phyloP scores from a whole-genome alignment of 1,284 basidiomycete genomes.

The Xerocomus nothofagi region DNA sequence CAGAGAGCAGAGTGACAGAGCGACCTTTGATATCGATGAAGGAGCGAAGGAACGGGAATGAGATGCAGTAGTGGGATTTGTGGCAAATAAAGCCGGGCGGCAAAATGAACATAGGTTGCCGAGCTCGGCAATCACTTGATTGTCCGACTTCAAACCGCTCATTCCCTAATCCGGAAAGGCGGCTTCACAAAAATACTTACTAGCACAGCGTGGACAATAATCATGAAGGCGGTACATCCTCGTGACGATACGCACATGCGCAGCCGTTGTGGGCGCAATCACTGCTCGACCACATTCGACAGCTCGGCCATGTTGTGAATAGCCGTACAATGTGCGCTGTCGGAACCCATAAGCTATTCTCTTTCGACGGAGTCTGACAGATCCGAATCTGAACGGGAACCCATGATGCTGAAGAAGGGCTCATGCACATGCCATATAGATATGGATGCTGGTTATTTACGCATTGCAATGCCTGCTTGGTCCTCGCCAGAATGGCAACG shows the following conservation, averaged over 20 bases:
- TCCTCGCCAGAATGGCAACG: too few relatives aligned
- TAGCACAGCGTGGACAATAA: constrained; percentile 22
- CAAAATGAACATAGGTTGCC: constrained; percentile 40
- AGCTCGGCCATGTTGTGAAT: neutral
- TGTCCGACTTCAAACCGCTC: constrained; percentile 39
- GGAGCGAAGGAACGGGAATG: constrained; percentile 33
- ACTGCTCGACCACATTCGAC: constrained; percentile 2
- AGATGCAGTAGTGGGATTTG: constrained; percentile 38
- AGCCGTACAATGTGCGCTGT: constrained; percentile 1
- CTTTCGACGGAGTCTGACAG: neutral
- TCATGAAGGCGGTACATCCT: constrained; percentile 26
- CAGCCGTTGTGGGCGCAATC: constrained; percentile 25
- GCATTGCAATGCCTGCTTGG: neutral
- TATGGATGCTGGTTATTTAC: neutral
- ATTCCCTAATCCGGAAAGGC: constrained; percentile 32
- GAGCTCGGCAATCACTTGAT: constrained; percentile 38
- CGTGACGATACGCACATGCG: constrained; percentile 27
- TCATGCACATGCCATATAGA: too few relatives aligned
- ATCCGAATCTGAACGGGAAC: neutral
- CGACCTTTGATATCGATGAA: constrained; percentile 33
- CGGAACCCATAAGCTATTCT: neutral
- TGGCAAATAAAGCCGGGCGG: constrained; percentile 42
- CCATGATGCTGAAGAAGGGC: too few relatives aligned
- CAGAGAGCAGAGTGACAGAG: constrained; percentile 13
- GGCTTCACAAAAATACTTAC: constrained; percentile 24